These are phyloP conservation scores for Plenodomus lindquistii DNA, from an alignment of 2,329 filamentous ascomycete genomes.

Conservation along the genomic window DNA sequence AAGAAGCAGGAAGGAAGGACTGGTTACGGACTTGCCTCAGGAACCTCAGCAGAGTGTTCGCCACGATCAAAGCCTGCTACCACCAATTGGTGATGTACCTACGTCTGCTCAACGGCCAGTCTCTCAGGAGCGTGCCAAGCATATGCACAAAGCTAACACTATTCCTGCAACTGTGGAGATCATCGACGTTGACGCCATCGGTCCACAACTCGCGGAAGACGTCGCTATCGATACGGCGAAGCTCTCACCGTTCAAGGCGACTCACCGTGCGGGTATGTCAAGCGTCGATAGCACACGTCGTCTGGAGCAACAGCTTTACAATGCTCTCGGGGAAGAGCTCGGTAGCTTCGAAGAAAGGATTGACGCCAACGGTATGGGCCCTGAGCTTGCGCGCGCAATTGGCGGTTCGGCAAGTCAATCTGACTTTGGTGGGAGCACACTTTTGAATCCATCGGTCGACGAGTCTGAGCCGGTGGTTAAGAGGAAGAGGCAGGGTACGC, in stretches of 20 bases:
- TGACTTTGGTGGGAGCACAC: slow-evolving; percentile 3
- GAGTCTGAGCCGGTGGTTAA: slow-evolving; percentile 26
- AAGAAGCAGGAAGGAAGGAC: slow-evolving; percentile 34
- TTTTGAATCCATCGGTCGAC: slow-evolving; percentile 4
- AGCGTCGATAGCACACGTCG: slow-evolving; percentile 34
- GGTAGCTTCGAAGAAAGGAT: slow-evolving; percentile 24
- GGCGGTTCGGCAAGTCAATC: slow-evolving; percentile 2
- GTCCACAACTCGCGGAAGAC: slow-evolving; percentile 7
- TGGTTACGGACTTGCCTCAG: slow-evolving; percentile 6
- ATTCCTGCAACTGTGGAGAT: slow-evolving; percentile 16
- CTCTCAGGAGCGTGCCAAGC: slow-evolving; percentile 2
- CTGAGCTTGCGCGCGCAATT: slow-evolving; percentile 16
- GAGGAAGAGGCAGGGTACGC: slow-evolving; percentile 32
- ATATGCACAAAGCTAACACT: background rate
- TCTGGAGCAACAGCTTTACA: slow-evolving; percentile 34
- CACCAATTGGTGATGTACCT: background rate
- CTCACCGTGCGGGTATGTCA: slow-evolving; percentile 29
- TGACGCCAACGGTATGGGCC: slow-evolving; percentile 12
- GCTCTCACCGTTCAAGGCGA: slow-evolving; percentile 19
- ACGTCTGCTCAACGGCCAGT: background rate
- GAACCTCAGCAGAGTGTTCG: slow-evolving; percentile 9
- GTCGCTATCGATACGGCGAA: slow-evolving; percentile 5
- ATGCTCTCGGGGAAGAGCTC: slow-evolving; percentile 37
- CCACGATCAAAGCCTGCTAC: slow-evolving; percentile 20
- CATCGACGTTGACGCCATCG: slow-evolving; percentile 28